Evolutionary conservation across 192 early-diverging fungal genomes (phyloP).

Genomic region (Backusella sp.): DNA sequence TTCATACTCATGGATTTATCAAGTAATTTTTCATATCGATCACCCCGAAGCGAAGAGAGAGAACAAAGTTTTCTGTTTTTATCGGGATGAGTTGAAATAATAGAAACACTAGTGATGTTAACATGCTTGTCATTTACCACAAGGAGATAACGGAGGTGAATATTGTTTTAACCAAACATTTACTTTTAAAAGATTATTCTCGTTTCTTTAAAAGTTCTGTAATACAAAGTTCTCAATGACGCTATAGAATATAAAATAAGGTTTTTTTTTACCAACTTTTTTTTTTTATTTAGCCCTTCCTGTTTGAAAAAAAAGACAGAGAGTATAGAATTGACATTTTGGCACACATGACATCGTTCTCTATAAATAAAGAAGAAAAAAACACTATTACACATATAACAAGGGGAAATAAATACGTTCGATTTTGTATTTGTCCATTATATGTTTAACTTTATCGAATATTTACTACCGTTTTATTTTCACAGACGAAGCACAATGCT

Average conservation of each 20-base stretch:
- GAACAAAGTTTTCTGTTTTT: neutral
- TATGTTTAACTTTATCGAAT: neutral
- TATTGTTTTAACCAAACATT: neutral
- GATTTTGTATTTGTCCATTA: neutral
- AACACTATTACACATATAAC: neutral
- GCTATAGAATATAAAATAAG: neutral
- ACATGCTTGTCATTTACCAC: neutral
- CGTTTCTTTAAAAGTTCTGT: neutral
- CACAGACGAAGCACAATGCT: neutral
- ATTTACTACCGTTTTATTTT: neutral
- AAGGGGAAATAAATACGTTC: neutral
- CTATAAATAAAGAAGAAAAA: neutral
- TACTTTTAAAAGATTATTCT: neutral
- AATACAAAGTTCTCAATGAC: neutral
- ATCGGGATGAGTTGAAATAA: neutral
- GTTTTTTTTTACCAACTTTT: neutral
- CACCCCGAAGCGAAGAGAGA: neutral
- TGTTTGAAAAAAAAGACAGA: neutral
- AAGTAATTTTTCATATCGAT: conserved; percentile 3
- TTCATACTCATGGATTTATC: conserved; percentile 1
- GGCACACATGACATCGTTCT: neutral
- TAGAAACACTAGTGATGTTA: neutral
- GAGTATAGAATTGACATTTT: neutral
- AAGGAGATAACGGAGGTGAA: neutral
- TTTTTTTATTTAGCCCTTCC: neutral